Conservation (phyloP, 1,284 basidiomycete genomes). For the Xanthoconium separans region DNA sequence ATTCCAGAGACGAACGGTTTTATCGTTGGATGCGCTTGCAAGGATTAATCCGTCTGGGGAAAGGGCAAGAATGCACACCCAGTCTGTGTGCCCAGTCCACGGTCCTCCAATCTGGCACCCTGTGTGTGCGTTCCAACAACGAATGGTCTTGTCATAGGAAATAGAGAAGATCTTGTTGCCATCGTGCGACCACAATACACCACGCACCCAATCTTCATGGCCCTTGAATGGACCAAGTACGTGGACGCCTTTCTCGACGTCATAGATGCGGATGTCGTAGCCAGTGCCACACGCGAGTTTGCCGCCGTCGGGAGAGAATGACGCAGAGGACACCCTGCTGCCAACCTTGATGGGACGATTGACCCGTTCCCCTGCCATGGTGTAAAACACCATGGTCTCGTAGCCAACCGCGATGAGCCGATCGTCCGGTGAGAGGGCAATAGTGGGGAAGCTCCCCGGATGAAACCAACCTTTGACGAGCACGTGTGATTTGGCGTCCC, state of each 20-base stretch:
- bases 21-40: slow-evolving; percentile 7
- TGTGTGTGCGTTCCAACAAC: slow-evolving; percentile 10
- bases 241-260: background rate
- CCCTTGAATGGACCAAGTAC: background rate
- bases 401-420: background rate
- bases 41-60: slow-evolving; percentile 11
- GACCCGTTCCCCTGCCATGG: background rate
- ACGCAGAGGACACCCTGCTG: background rate
- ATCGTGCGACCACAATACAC: slow-evolving; percentile 13
- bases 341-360: background rate
- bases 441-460: background rate
- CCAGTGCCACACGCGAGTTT: slow-evolving; percentile 5
- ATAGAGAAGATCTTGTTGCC: slow-evolving; percentile 6
- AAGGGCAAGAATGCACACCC: background rate
- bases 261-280: background rate
- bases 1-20: slow-evolving; percentile 16
- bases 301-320: slow-evolving; percentile 8
- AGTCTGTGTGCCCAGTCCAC: background rate
- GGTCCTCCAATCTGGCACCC: slow-evolving; percentile 2
- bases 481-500: background rate
- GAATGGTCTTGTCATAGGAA: background rate
- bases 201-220: background rate
- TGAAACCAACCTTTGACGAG: background rate
- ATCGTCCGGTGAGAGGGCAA: background rate
- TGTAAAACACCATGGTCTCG: background rate